A percentile compares a stretch with the other conserved stretches of the same genome.
These are phyloP conservation scores for Rubia balearica DNA, from an alignment of 305 asterid species.

Conservation along the genomic window DNA sequence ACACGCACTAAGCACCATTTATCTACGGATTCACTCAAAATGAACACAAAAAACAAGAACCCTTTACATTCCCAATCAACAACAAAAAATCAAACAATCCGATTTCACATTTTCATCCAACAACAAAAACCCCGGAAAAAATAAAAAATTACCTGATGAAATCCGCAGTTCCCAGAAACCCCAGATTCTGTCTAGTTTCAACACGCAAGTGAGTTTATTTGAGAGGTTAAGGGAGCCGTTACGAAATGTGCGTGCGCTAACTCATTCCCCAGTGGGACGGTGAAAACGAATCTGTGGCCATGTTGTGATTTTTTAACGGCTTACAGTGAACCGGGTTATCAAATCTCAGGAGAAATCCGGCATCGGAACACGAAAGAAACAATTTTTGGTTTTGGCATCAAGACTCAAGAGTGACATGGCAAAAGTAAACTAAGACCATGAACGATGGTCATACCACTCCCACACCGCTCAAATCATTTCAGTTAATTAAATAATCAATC, in stretches of 20 bases:
- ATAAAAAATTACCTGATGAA: not conserved
- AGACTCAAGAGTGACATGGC: not conserved
- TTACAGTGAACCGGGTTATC: not conserved
- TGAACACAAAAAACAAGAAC: not conserved
- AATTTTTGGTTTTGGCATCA: not conserved
- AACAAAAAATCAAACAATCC: not conserved
- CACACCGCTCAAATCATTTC: too few species aligned
- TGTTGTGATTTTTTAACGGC: not conserved
- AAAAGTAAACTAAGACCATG: too few species aligned
- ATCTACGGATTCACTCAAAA: not conserved
- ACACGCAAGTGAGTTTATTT: not conserved
- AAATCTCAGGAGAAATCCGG: not conserved
- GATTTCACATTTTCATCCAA: not conserved
- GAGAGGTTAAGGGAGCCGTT: not conserved
- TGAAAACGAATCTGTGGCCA: not conserved
- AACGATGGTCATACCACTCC: too few species aligned
- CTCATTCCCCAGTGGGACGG: not conserved
- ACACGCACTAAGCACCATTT: not conserved
- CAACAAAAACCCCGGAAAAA: not conserved
- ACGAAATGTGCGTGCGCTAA: not conserved
- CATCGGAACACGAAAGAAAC: not conserved
- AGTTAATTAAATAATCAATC: too few species aligned
- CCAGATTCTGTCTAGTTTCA: not conserved
- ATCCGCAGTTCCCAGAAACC: not conserved
- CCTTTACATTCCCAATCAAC: not conserved